Conservation (phyloP, 192 early-diverging fungal genomes). For the Rhizoclosmatium globosum region DNA sequence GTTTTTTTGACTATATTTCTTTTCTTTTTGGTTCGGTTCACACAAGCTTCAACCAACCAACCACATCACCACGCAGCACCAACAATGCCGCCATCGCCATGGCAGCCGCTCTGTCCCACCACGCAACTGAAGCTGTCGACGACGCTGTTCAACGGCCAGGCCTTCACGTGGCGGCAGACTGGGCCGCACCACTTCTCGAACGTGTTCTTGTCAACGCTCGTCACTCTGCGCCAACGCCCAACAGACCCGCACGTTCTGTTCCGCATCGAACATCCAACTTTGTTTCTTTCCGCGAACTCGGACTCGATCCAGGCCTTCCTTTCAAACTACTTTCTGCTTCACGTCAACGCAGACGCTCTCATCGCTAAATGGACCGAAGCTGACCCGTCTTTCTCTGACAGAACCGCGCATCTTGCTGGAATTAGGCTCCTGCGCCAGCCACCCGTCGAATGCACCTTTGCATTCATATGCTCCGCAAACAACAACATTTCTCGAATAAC, state of each 20-base stretch:
- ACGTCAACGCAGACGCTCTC: constrained; percentile 7
- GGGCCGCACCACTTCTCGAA: constrained; percentile 68
- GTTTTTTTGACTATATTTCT: neutral
- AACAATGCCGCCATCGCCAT: neutral
- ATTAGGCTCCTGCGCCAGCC: constrained; percentile 63
- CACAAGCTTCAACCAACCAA: neutral
- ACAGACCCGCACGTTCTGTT: constrained; percentile 4
- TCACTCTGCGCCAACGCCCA: constrained; percentile 72
- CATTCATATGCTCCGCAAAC: constrained; percentile 93
- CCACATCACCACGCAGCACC: neutral
- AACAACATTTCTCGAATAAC: constrained; percentile 96
- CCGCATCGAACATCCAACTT: constrained; percentile 24
- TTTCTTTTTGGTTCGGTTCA: too few relatives aligned
- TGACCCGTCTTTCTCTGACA: constrained; percentile 50
- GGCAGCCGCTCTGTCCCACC: neutral
- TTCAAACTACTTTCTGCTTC: constrained; percentile 81
- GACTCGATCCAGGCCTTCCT: constrained; percentile 41
- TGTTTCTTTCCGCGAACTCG: constrained; percentile 32
- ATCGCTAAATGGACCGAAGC: constrained; percentile 47
- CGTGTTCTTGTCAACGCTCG: constrained; percentile 62
- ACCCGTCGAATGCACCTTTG: constrained; percentile 85
- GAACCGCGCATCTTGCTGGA: constrained; percentile 17
- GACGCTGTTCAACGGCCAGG: constrained; percentile 88
- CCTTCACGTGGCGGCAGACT: constrained; percentile 87
- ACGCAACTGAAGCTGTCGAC: constrained; percentile 78